phyloP scores from a whole-genome alignment of 257 asterid genomes.

The Nicotiana knightiana region DNA sequence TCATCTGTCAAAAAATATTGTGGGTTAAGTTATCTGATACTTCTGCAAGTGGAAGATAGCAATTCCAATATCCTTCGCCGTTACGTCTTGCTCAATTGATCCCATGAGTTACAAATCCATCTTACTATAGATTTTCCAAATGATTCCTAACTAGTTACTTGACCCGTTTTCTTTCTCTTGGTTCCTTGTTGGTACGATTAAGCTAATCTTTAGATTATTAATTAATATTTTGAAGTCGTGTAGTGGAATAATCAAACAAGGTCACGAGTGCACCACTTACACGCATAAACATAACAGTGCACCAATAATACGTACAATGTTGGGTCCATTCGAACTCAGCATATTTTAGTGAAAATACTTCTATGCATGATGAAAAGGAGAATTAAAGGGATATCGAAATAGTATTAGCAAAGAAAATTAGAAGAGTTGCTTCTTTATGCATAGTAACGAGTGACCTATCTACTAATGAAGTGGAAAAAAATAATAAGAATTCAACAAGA shows the following conservation, averaged over 20 bases:
- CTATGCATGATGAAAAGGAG: neutral
- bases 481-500: no score
- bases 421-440: neutral
- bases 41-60: no score
- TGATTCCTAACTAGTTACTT: neutral
- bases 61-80: no score
- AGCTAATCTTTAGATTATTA: neutral
- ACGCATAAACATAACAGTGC: neutral
- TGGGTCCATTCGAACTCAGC: neutral
- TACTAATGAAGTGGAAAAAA: neutral
- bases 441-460: neutral
- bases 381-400: neutral
- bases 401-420: neutral
- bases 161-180: neutral
- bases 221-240: neutral
- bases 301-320: neutral
- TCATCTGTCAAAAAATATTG: neutral
- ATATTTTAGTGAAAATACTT: neutral
- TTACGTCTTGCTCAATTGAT: no score
- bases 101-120: no score
- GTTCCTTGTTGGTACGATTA: neutral
- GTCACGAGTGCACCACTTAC: conserved; percentile 1
- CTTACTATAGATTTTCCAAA: no score
- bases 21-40: no score
- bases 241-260: neutral